phyloP scores from a whole-genome alignment of 2,329 filamentous ascomycete genomes.

The Knufia fluminis region DNA sequence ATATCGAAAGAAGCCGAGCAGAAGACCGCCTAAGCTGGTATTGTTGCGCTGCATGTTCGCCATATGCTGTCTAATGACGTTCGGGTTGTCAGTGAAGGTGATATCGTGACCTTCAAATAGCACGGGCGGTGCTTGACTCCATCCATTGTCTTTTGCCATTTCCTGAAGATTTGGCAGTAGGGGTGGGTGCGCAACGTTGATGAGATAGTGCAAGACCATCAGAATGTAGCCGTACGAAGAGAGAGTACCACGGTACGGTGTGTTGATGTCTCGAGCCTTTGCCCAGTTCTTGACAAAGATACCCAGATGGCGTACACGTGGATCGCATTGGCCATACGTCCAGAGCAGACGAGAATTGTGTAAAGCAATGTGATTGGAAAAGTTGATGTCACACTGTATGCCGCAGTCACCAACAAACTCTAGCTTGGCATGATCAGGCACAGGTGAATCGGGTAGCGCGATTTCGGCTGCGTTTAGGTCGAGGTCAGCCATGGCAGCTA shows the following conservation, averaged over 20 bases:
- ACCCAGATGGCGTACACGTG: conserved; percentile 66
- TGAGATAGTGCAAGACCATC: conserved; percentile 84
- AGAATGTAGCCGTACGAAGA: conserved; percentile 86
- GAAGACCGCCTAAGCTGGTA: conserved; percentile 59
- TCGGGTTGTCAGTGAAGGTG: conserved; percentile 68
- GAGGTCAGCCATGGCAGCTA: conserved; percentile 9
- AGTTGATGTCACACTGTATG: conserved; percentile 90
- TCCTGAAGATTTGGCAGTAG: conserved; percentile 66
- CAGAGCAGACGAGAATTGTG: conserved; percentile 76
- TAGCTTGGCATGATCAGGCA: conserved; percentile 50
- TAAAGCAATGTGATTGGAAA: conserved; percentile 71
- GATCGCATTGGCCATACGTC: conserved; percentile 72
- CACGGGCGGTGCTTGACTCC: conserved; percentile 34
- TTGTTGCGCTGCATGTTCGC: conserved; percentile 58
- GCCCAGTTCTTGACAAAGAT: conserved; percentile 89
- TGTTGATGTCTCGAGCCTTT: conserved; percentile 76
- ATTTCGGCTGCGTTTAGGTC: conserved; percentile 15
- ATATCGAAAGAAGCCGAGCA: conserved; percentile 83
- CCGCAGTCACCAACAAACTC: conserved; percentile 72
- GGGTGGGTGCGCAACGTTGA: conserved; percentile 71
- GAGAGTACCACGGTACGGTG: conserved; percentile 73
- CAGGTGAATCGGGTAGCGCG: conserved; percentile 25
- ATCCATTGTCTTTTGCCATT: conserved; percentile 28
- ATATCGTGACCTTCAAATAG: conserved; percentile 58
- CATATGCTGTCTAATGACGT: conserved; percentile 52